phyloP scores from a whole-genome alignment of 2,329 filamentous ascomycete species.

The Neofusicoccum laricinum region DNA sequence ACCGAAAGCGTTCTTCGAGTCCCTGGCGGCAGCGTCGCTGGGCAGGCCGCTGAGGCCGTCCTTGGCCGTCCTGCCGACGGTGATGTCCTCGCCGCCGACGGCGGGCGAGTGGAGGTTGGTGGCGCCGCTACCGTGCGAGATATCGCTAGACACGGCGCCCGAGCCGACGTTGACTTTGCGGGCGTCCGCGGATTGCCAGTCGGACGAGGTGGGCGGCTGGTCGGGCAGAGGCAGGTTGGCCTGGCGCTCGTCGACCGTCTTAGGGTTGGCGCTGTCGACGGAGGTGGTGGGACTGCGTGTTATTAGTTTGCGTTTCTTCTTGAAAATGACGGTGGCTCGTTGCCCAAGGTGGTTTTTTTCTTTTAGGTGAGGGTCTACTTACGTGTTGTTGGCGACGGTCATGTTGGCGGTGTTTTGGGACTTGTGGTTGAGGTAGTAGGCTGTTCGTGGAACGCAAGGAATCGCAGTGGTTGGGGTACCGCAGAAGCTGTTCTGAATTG shows the following conservation, averaged over 20 bases:
- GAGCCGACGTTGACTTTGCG: conserved; percentile 68
- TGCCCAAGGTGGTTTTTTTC: too few species aligned
- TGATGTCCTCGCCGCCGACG: conserved; percentile 43
- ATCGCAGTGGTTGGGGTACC: neutral
- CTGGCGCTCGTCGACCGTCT: conserved; percentile 68
- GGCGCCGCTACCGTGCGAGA: conserved; percentile 51
- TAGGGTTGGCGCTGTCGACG: conserved; percentile 76
- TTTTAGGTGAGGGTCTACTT: neutral
- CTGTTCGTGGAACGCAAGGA: neutral
- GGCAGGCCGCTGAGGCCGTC: conserved; percentile 57
- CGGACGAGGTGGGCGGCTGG: conserved; percentile 69
- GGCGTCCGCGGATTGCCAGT: conserved; percentile 72
- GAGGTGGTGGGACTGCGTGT: conserved; percentile 59
- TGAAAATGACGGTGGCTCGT: neutral
- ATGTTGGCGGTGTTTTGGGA: conserved; percentile 6
- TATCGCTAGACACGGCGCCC: conserved; percentile 45
- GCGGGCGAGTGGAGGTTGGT: conserved; percentile 40
- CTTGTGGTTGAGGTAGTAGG: neutral
- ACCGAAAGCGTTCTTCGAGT: conserved; percentile 41
- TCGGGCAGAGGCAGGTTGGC: conserved; percentile 77
- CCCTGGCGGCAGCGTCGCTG: conserved; percentile 57
- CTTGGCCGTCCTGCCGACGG: conserved; percentile 61
- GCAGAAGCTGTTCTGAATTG: neutral
- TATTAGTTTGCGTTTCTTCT: neutral
- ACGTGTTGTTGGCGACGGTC: conserved; percentile 10